Evolutionary conservation across 2,329 filamentous ascomycete species (phyloP), one percentile per base, ranked within the genome.

Genomic region (Hypoxylon rubiginosum): DNA sequence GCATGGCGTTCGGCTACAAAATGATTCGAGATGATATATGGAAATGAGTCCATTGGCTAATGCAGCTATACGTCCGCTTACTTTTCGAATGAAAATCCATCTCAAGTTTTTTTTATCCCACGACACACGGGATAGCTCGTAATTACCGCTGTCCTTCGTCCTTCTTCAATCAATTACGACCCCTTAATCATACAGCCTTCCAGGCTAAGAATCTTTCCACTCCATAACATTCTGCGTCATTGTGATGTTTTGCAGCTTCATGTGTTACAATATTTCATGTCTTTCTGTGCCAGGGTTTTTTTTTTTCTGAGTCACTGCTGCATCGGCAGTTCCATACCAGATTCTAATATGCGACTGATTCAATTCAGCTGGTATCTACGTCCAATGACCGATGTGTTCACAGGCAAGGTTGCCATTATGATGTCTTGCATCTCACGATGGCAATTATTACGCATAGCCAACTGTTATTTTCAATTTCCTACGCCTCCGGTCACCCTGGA

Each of bases 1-100:
- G 71, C 69, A 69, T 62, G 72, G 72, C 72, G 72, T 73, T 72
- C 26, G 69, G 68, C 36, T 62, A 62, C 46, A 64, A 69, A 64
- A 66, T 57, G 41, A 56, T 56, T 39, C 46, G 48, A 62, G 55
- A 55, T 15, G 50, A 60, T 60, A 52, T 45, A 55, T 55, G 49
- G 39, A n/a, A 34, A 53, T 51, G 46, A 43, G 28, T 53, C 62
- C 51, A 62, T 41, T 28, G 52, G 21, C 10, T 28, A 48, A 45
- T 52, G 15, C 21, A 13, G 46, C 46, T 46, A 28, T 24, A 34
- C 15, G 17, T 4, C 21, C 11, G n/a, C 32, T 34, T 9, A 10
- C 10, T 5, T 11, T 34, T 19, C 4, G 39, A 19, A 43, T 19
- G 39, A 19, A 43, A 8, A 19, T 19, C 6, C n/a, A 43, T 43